Evolutionary conservation across 495 filamentous ascomycete genomes (phyloP).

Genomic region (Daldinia childiae): DNA sequence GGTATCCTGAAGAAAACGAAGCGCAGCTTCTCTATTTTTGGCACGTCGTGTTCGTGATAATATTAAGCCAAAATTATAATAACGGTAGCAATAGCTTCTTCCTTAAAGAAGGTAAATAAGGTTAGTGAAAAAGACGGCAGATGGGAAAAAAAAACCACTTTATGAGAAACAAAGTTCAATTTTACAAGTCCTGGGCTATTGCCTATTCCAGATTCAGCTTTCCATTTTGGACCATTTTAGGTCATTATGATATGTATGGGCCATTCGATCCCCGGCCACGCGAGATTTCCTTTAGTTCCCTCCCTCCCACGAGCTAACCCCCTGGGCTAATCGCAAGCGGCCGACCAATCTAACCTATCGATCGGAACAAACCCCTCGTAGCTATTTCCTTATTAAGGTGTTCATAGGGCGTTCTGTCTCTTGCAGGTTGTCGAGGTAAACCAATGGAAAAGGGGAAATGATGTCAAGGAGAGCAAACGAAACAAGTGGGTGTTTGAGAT

Average conservation of each 20-base stretch:
- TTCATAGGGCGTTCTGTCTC: conserved; percentile 9
- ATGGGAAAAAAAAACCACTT: conserved; percentile 23
- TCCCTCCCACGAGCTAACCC: conserved; percentile 12
- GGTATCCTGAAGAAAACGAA: conserved; percentile 30
- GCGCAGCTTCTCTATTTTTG: conserved; percentile 40
- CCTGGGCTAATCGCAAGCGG: not conserved
- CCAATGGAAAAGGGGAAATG: conserved; percentile 35
- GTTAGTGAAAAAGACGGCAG: not conserved
- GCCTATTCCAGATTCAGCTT: conserved; percentile 27
- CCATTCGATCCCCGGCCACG: conserved; percentile 2
- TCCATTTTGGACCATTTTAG: conserved; percentile 21
- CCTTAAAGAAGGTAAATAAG: not conserved
- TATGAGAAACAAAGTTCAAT: conserved; percentile 24
- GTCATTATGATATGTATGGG: not conserved
- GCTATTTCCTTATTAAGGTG: conserved; percentile 20
- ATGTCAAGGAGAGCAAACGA: conserved; percentile 43
- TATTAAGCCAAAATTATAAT: conserved; percentile 23
- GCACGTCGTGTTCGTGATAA: conserved; percentile 9
- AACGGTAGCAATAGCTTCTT: not conserved
- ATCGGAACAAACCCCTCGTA: conserved; percentile 13
- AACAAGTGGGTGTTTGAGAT: conserved; percentile 45
- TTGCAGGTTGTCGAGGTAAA: conserved; percentile 2
- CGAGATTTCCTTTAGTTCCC: conserved; percentile 14
- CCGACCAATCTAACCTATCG: conserved; percentile 6
- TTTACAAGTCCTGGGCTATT: conserved; percentile 22